Conservation (phyloP, 2,329 filamentous ascomycete species). For the Fusarium abutilonis region DNA sequence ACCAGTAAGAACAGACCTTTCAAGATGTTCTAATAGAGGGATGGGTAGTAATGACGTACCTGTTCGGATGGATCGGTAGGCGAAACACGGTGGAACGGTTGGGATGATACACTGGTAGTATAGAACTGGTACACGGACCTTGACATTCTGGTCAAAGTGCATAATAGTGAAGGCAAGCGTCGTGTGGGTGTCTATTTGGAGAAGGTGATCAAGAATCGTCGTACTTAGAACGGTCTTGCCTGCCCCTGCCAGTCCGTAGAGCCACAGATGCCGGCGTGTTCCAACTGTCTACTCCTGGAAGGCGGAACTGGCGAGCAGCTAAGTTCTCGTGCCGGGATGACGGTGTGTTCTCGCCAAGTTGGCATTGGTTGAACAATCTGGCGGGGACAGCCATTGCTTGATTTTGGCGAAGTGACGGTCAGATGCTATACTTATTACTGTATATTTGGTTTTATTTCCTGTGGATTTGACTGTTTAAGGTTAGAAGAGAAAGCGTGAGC, state of each 20-base stretch:
- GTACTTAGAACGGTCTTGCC: constrained; percentile 38
- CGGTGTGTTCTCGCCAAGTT: constrained; percentile 16
- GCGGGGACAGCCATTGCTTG: constrained; percentile 23
- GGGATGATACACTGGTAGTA: too few relatives aligned
- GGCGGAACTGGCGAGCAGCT: constrained; percentile 16
- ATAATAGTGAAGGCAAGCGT: constrained; percentile 12
- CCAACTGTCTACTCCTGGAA: constrained; percentile 30
- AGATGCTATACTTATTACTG: neutral
- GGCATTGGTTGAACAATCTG: constrained; percentile 20
- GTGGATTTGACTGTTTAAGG: neutral
- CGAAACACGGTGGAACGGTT: too few relatives aligned
- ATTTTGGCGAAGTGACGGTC: neutral
- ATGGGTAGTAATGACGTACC: too few relatives aligned
- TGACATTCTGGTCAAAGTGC: too few relatives aligned
- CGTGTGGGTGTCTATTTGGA: neutral
- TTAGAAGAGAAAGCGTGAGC: neutral
- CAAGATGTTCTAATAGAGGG: too few relatives aligned
- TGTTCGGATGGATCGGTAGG: too few relatives aligned
- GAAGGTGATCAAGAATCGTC: constrained; percentile 29
- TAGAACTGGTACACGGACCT: too few relatives aligned
- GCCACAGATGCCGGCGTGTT: constrained; percentile 32
- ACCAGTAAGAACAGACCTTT: too few relatives aligned
- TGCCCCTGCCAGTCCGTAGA: constrained; percentile 28
- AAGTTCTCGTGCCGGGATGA: constrained; percentile 15
- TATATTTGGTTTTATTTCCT: neutral